Conservation (phyloP, 2,329 filamentous ascomycete species). For the Alternaria gansuensis region DNA sequence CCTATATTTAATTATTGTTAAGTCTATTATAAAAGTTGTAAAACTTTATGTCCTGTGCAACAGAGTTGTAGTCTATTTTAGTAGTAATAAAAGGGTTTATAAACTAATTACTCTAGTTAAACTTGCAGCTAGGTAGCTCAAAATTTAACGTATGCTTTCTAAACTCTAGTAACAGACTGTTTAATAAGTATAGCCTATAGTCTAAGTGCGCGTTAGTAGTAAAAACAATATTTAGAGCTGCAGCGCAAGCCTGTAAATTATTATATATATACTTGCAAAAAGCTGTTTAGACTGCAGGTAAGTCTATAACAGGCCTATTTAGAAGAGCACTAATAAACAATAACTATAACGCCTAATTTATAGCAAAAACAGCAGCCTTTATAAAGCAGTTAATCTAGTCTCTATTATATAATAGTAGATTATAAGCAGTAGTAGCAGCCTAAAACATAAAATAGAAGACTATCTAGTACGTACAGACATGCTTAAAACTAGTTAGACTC, state of each 20-base stretch:
- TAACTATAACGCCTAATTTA: background rate
- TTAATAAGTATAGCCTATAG: background rate
- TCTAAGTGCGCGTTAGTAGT: background rate
- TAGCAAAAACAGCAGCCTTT: background rate
- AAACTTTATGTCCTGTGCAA: too few relatives aligned
- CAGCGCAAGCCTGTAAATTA: background rate
- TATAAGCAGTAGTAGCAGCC: background rate
- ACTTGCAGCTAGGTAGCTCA: background rate
- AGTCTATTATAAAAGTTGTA: too few relatives aligned
- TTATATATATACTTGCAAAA: background rate
- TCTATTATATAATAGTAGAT: background rate
- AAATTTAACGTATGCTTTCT: too few relatives aligned
- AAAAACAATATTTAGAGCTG: background rate
- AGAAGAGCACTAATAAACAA: background rate
- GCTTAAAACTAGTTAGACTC: background rate
- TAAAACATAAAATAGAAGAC: background rate
- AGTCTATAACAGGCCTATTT: too few relatives aligned
- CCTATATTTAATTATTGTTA: background rate
- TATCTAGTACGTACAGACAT: background rate
- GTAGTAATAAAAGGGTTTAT: background rate
- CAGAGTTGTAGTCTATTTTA: background rate
- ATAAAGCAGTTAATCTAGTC: background rate
- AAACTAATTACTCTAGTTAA: background rate
- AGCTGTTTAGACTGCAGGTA: background rate
- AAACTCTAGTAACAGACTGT: too few relatives aligned